Evolutionary conservation across 768 basidiomycete genomes (phyloP).

Genomic region (Crepidotus variabilis): DNA sequence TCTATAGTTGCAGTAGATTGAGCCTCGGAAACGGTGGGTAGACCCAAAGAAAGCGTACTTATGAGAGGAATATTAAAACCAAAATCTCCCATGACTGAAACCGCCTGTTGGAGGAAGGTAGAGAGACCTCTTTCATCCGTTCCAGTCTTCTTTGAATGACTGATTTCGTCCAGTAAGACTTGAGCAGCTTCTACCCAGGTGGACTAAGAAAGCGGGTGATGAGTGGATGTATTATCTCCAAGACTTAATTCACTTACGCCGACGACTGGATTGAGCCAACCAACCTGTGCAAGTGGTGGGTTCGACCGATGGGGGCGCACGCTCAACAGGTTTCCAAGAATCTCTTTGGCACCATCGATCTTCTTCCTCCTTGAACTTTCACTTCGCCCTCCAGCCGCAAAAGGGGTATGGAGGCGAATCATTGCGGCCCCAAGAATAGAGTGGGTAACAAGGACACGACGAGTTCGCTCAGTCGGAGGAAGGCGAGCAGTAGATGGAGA

Average conservation of each 20-base stretch:
- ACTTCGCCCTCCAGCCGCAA: constrained; percentile 19
- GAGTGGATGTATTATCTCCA: not conserved
- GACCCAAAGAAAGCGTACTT: constrained; percentile 7
- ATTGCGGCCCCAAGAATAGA: constrained; percentile 32
- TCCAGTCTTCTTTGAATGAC: constrained; percentile 9
- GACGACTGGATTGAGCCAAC: constrained; percentile 25
- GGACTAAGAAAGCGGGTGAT: constrained; percentile 8
- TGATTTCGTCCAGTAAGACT: constrained; percentile 19
- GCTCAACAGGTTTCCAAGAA: constrained; percentile 17
- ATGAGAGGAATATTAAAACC: constrained; percentile 15
- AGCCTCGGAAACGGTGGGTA: not conserved
- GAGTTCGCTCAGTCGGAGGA: constrained; percentile 13
- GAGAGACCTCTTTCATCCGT: constrained; percentile 14
- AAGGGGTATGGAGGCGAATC: constrained; percentile 30
- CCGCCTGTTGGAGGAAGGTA: constrained; percentile 13
- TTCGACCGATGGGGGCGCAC: constrained; percentile 6
- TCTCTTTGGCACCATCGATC: constrained; percentile 15
- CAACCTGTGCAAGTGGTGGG: not conserved
- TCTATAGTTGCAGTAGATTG: constrained; percentile 3
- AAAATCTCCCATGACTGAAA: constrained; percentile 17
- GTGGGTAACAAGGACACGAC: constrained; percentile 27
- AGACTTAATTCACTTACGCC: constrained; percentile 18
- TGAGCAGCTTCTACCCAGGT: constrained; percentile 23
- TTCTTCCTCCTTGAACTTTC: constrained; percentile 17
- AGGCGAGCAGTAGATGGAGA: constrained; percentile 9